These are phyloP conservation scores for Metschnikowia baotianmanensis DNA, from an alignment of 805 yeast genomes.

Conservation along the genomic window DNA sequence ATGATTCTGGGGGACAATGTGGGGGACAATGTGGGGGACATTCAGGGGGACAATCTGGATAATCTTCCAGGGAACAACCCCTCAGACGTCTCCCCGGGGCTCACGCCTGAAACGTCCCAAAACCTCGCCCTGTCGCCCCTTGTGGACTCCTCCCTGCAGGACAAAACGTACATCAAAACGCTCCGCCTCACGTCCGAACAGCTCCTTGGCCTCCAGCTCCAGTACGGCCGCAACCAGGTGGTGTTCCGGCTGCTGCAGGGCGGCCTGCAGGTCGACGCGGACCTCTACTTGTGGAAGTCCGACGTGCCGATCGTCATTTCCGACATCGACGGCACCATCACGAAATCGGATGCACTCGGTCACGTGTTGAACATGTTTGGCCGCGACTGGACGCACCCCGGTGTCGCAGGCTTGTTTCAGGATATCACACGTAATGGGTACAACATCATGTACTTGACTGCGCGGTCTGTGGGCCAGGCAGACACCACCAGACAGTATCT, in stretches of 20 bases:
- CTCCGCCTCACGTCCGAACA: conserved; percentile 90
- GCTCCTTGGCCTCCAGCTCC: conserved; percentile 66
- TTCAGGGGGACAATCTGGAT: too few species aligned
- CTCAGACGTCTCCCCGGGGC: too few species aligned
- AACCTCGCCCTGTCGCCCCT: background rate
- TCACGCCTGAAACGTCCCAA: too few species aligned
- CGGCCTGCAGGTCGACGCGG: conserved; percentile 69
- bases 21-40: too few species aligned
- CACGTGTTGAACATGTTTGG: conserved; percentile 93
- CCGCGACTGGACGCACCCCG: conserved; percentile 96
- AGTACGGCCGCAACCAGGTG: conserved; percentile 75
- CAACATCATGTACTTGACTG: conserved; percentile 89
- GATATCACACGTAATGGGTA: conserved; percentile 88
- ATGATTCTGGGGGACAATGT: too few species aligned
- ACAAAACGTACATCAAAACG: conserved; percentile 69
- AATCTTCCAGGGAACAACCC: background rate
- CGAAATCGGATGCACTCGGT: conserved; percentile 96
- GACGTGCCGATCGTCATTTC: conserved; percentile 89
- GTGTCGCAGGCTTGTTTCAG: conserved; percentile 88
- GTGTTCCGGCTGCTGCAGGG: conserved; percentile 81
- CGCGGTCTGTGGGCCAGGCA: conserved; percentile 93
- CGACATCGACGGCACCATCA: conserved; percentile 97
- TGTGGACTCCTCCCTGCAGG: conserved; percentile 7
- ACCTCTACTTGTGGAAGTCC: conserved; percentile 79
- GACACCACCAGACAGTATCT: conserved; percentile 87